Base-by-base conservation (phyloP, 2,329 filamentous ascomycete species). In the Penicillium carneum region DNA sequence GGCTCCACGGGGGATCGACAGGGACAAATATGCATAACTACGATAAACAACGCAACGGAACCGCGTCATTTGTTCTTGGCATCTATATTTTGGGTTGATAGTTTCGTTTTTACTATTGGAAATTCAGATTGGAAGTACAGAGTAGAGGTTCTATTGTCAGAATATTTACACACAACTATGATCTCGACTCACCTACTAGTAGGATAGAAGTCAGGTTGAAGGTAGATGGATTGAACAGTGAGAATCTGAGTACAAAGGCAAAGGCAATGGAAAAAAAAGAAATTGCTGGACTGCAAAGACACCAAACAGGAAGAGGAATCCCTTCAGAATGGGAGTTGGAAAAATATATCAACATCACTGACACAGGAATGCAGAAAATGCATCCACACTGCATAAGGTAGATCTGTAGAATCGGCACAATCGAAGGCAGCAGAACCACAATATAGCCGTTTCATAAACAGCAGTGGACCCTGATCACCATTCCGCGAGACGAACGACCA, bases 171-270 rank as follows among this genome's bases (percentile, higher is more conserved):
- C 14, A 16, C 42, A 34, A 20, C 20, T 38, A 49, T 49, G 8
- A 34, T 36, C 4, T 20, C 4, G n/a, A 23, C 43, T 11, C 26
- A 46, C 48, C 11, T 38, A 38, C 42, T 9, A 5, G 6, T 11
- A 18, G 20, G 23, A n/a, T 2, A 26, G 18, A 3, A 31, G 9
- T 36, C 23, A 29, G 54, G 42, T 70, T 67, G 53, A 68, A 66
- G 61, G 57, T 70, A 70, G 67, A 70, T 69, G 60, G 60, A 69
- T 66, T 69, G 61, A 62, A 69, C 63, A 64, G 51, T 64, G 48
- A 61, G 61, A 57, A 51, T 59, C 65, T 57, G 58, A 61, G 57
- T 67, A 65, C 64, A 71, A 62, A 53, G 58, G 50, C 33, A 56
- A 63, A 51, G 34, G 41, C 42, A 36, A 55, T 34, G 26, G 9